Percentiles rank a stretch among this genome's conserved stretches.
Conservation (phyloP, 805 yeast species). For the Yamadazyma paraphyllophila region DNA sequence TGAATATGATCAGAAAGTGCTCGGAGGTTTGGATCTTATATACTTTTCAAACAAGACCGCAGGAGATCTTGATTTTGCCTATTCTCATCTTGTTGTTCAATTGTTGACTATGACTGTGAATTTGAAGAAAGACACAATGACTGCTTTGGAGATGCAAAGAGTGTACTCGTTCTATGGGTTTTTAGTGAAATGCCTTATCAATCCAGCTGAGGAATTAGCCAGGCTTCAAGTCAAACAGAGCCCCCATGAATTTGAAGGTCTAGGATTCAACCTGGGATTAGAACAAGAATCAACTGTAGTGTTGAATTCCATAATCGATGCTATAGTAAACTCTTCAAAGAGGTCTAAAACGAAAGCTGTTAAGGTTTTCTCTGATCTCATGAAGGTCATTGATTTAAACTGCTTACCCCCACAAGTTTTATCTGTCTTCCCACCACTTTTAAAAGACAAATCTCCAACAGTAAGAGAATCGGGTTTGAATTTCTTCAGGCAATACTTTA, state of each 20-base stretch:
- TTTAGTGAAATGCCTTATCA: background rate
- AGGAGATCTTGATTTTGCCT: conserved; percentile 1
- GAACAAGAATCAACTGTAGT: background rate
- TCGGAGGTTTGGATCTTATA: background rate
- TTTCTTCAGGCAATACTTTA: conserved; percentile 50
- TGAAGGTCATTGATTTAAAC: conserved; percentile 51
- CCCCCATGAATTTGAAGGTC: background rate
- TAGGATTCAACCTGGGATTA: background rate
- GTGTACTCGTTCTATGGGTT: background rate
- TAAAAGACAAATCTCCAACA: conserved; percentile 63
- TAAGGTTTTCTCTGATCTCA: conserved; percentile 55
- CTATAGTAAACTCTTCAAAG: conserved; percentile 25
- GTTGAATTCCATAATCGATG: background rate
- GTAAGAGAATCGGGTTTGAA: conserved; percentile 79
- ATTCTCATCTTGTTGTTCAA: background rate
- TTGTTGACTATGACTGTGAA: background rate
- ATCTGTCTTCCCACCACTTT: conserved; percentile 47
- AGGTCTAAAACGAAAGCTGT: conserved; percentile 55
- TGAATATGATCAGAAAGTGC: background rate
- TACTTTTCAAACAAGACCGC: background rate
- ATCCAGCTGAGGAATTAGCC: background rate
- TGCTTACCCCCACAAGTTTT: conserved; percentile 51
- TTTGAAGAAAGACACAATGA: background rate
- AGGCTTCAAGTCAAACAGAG: background rate
- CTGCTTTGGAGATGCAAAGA: background rate